Conservation (phyloP, 352 stramenopile species). For the Globisporangium acanthophoron region DNA sequence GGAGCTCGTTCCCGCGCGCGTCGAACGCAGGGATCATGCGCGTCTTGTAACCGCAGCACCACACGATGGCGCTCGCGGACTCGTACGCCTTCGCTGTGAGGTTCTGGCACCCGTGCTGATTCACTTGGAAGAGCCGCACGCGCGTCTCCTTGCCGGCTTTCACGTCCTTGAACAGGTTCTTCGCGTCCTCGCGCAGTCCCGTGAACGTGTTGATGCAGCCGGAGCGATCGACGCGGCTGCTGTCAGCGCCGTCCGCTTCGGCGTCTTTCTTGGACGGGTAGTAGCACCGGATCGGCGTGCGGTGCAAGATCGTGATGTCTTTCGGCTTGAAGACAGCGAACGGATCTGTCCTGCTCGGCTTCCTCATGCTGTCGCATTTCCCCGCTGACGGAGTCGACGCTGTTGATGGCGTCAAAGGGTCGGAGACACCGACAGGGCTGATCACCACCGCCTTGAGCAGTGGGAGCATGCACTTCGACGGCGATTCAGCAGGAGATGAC, state of each 20-base stretch:
- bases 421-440: slow-evolving; percentile 2
- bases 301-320: slow-evolving; percentile 80
- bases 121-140: slow-evolving; percentile 74
- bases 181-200: slow-evolving; percentile 77
- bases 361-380: slow-evolving; percentile 16
- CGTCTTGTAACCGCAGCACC: slow-evolving; percentile 76
- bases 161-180: slow-evolving; percentile 66
- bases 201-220: slow-evolving; percentile 86
- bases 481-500: slow-evolving; percentile 2
- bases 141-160: slow-evolving; percentile 47
- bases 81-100: slow-evolving; percentile 63
- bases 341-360: slow-evolving; percentile 5
- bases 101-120: slow-evolving; percentile 41
- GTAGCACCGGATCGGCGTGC: slow-evolving; percentile 71
- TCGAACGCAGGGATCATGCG: slow-evolving; percentile 53
- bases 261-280: slow-evolving; percentile 77
- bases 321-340: slow-evolving; percentile 44
- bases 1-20: slow-evolving; percentile 29
- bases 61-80: slow-evolving; percentile 67
- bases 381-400: slow-evolving; percentile 7
- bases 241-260: slow-evolving; percentile 56
- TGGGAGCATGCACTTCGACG: slow-evolving; percentile 4
- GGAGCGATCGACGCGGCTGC: slow-evolving; percentile 44
- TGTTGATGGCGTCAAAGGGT: slow-evolving; percentile 3
- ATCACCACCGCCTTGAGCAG: slow-evolving; percentile 10